These are phyloP conservation scores for Penicillium fimorum DNA, from an alignment of 495 filamentous ascomycete genomes.

Conservation along the genomic window DNA sequence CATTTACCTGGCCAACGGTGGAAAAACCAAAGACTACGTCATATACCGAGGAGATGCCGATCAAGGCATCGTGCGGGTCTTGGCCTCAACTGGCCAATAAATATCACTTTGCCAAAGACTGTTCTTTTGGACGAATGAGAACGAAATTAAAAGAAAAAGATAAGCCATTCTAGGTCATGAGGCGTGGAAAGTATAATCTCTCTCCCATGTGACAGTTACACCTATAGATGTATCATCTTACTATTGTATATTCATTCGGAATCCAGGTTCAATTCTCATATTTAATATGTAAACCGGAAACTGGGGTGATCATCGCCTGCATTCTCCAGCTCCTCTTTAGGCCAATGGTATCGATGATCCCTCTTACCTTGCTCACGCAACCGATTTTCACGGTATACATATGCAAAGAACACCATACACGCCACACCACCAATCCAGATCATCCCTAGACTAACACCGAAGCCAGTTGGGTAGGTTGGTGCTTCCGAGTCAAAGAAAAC, in stretches of 20 bases:
- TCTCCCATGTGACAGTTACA: not conserved
- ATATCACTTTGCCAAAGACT: not conserved
- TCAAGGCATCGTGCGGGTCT: constrained; percentile 6
- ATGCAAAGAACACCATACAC: constrained; percentile 41
- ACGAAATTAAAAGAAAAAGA: not conserved
- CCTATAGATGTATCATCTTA: too few relatives aligned
- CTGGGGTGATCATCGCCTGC: constrained; percentile 60
- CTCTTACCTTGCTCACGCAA: constrained; percentile 53
- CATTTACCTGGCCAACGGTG: not conserved
- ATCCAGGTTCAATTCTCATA: not conserved
- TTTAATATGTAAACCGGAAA: constrained; percentile 52
- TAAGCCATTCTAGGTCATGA: not conserved
- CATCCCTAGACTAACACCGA: constrained; percentile 47
- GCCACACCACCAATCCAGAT: constrained; percentile 49
- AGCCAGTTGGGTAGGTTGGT: constrained; percentile 51
- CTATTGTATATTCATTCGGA: not conserved
- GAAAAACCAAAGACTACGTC: constrained; percentile 18
- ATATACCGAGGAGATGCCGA: constrained; percentile 28
- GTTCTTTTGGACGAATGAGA: not conserved
- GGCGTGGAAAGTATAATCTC: not conserved
- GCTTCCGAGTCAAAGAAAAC: constrained; percentile 50
- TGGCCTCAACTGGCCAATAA: not conserved
- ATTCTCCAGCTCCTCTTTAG: constrained; percentile 50
- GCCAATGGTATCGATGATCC: constrained; percentile 45
- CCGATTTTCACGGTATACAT: constrained; percentile 52